These are phyloP conservation scores for Coccomyxa sp. DNA, from an alignment of 139 green algal species.

Conservation along the genomic window DNA sequence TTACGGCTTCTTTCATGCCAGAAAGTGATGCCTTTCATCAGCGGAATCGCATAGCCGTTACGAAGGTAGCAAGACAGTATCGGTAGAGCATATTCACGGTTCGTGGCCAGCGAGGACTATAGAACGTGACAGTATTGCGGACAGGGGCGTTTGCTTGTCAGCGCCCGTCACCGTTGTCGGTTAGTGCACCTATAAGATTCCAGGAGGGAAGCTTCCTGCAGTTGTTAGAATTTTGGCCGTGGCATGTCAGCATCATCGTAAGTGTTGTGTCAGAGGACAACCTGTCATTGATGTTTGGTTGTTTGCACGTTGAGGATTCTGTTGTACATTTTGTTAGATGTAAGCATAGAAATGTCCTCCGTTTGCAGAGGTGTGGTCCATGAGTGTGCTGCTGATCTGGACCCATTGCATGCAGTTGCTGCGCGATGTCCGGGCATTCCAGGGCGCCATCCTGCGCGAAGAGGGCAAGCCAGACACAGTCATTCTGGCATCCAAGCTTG, in stretches of 20 bases:
- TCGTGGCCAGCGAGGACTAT: no score
- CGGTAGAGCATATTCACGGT: no score
- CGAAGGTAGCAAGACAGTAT: no score
- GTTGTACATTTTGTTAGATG: background rate
- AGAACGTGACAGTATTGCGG: no score
- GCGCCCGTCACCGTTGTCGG: no score
- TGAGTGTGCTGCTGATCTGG: background rate
- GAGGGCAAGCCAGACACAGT: constrained; percentile 38
- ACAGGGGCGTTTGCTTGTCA: no score
- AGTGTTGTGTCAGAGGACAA: background rate
- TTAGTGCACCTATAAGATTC: no score
- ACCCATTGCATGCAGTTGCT: constrained; percentile 27
- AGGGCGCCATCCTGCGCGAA: constrained; percentile 26
- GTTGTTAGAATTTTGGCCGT: no score
- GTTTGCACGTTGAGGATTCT: background rate
- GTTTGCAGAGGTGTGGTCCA: background rate
- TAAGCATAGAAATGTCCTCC: background rate
- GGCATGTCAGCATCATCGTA: background rate
- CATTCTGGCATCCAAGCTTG: constrained; percentile 37
- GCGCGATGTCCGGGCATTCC: constrained; percentile 30
- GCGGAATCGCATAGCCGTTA: no score
- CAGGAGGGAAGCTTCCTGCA: no score
- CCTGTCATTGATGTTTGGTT: background rate
- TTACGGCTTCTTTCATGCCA: background rate
- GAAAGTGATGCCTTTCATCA: background rate